Percentiles rank a stretch among this genome's conserved stretches.
Evolutionary conservation across 805 yeast species (phyloP).

Genomic region (Myxozyma monticola): DNA sequence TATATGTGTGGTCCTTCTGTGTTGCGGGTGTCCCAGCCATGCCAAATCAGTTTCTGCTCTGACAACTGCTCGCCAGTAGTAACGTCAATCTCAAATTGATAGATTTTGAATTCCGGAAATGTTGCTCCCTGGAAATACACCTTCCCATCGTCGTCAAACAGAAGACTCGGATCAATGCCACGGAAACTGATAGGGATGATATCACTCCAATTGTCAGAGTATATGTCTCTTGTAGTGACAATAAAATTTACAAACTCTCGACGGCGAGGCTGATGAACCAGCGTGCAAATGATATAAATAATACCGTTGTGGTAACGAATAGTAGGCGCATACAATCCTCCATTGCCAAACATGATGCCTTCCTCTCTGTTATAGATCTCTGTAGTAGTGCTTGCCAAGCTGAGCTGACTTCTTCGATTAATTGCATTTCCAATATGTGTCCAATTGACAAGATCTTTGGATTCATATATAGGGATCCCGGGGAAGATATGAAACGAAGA

Average conservation of each 20-base stretch:
- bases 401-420: conserved; percentile 2
- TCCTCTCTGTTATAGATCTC: too few species aligned
- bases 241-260: too few species aligned
- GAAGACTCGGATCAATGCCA: too few species aligned
- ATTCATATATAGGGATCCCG: conserved; percentile 8
- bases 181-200: too few species aligned
- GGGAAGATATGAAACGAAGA: conserved; percentile 8
- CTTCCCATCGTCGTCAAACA: conserved; percentile 8
- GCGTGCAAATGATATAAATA: neutral
- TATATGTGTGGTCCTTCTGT: conserved; percentile 13
- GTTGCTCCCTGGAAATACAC: conserved; percentile 3
- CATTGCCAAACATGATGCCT: too few species aligned
- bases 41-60: neutral
- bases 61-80: conserved; percentile 1
- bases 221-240: too few species aligned
- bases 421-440: conserved; percentile 1
- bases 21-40: neutral
- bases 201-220: too few species aligned
- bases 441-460: conserved; percentile 8
- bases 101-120: conserved; percentile 7
- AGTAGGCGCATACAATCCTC: too few species aligned
- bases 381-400: too few species aligned
- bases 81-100: conserved; percentile 6
- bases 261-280: neutral
- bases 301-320: too few species aligned